Conservation (phyloP, 768 basidiomycete species). For the Lactifluus pinguis region DNA sequence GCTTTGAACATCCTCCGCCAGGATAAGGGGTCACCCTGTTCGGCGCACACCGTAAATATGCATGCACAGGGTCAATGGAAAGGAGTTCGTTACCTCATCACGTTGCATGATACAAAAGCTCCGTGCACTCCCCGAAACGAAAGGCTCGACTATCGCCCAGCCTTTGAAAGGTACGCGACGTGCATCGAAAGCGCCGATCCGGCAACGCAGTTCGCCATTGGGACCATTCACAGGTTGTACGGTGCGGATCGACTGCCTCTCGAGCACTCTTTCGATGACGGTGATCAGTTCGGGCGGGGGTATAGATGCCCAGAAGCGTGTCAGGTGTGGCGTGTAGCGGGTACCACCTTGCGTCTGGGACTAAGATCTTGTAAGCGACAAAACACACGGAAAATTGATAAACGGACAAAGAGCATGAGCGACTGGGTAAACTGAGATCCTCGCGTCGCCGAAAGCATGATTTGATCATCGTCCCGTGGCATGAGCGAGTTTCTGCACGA, state of each 20-base stretch:
- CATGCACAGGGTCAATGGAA: not conserved
- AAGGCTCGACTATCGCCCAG: constrained; percentile 63
- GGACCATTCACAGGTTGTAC: constrained; percentile 2
- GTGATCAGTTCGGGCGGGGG: constrained; percentile 43
- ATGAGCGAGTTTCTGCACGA: constrained; percentile 23
- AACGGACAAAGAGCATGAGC: constrained; percentile 74
- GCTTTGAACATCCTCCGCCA: constrained; percentile 73
- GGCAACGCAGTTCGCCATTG: constrained; percentile 26
- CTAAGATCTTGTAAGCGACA: constrained; percentile 30
- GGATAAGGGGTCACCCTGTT: constrained; percentile 65
- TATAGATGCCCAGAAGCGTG: constrained; percentile 68
- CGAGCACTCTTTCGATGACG: constrained; percentile 48
- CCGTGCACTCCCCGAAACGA: constrained; percentile 37
- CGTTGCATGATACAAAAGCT: constrained; percentile 65
- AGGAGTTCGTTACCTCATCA: constrained; percentile 44
- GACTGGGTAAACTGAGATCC: constrained; percentile 73
- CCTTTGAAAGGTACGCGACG: constrained; percentile 62
- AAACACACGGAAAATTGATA: not conserved
- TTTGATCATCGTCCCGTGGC: constrained; percentile 49
- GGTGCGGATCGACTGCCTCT: constrained; percentile 31
- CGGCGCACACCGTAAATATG: not conserved
- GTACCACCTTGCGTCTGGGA: constrained; percentile 74
- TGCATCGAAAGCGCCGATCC: constrained; percentile 62
- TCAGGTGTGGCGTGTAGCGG: constrained; percentile 65
- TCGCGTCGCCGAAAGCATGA: constrained; percentile 48